These are phyloP conservation scores for Saccharomycopsis sp. DNA, from an alignment of 805 yeast species.

Conservation along the genomic window DNA sequence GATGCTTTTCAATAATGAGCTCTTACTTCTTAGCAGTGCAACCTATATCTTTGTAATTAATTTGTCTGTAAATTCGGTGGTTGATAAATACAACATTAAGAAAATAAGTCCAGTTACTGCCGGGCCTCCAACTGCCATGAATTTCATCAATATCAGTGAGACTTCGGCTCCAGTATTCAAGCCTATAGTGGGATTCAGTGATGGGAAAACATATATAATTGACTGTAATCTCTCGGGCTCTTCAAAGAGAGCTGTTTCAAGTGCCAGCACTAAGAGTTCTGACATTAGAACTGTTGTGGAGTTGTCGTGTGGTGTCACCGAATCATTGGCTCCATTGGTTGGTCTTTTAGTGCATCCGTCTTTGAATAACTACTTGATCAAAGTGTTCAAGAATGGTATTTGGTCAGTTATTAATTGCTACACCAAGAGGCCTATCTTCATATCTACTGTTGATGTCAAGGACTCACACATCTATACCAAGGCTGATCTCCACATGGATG, in stretches of 20 bases:
- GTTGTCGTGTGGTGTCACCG: not conserved
- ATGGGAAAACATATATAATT: conserved; percentile 13
- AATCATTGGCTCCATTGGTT: conserved; percentile 15
- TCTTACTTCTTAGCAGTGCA: conserved; percentile 13
- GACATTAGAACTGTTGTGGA: not conserved
- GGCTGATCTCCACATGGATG: conserved; percentile 40
- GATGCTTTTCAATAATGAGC: conserved; percentile 11
- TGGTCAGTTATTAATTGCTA: conserved; percentile 15
- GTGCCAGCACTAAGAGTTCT: conserved; percentile 1
- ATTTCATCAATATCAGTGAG: conserved; percentile 14
- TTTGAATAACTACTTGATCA: conserved; percentile 19
- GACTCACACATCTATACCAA: conserved; percentile 21
- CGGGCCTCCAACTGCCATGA: not conserved
- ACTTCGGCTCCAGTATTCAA: conserved; percentile 17
- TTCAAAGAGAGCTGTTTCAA: not conserved
- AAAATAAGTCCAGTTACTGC: not conserved
- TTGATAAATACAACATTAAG: conserved; percentile 7
- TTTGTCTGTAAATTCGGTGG: conserved; percentile 10
- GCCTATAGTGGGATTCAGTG: conserved; percentile 19
- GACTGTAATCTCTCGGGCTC: conserved; percentile 17
- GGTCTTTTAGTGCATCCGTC: conserved; percentile 19
- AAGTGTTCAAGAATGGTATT: conserved; percentile 18
- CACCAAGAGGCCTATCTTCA: conserved; percentile 15
- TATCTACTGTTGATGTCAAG: conserved; percentile 13
- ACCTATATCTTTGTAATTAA: conserved; percentile 14